phyloP scores from a whole-genome alignment of 345 rosid species.

The Iberis pinnata region DNA sequence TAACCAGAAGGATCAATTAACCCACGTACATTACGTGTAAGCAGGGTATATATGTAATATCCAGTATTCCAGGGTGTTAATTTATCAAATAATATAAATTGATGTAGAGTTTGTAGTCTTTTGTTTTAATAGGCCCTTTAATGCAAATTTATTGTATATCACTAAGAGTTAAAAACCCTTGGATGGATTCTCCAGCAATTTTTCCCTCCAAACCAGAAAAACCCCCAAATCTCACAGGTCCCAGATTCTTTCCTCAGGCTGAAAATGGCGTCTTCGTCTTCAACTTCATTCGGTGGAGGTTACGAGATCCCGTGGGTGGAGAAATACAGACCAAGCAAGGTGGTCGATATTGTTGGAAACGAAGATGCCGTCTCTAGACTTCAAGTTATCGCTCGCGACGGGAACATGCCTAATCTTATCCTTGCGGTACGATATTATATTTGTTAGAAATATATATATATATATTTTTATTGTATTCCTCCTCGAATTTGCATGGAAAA shows the following conservation, averaged over 20 bases:
- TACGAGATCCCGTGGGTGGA: constrained; percentile 98
- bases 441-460: too few species aligned
- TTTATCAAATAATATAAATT: not conserved
- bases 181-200: constrained; percentile 8
- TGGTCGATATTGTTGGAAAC: constrained; percentile 80
- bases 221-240: constrained; percentile 20
- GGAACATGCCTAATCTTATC: constrained; percentile 96
- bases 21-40: too few species aligned
- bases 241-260: not conserved
- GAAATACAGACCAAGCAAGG: constrained; percentile 79
- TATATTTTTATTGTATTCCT: not conserved
- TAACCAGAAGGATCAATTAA: too few species aligned
- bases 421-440: constrained; percentile 42
- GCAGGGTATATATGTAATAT: too few species aligned
- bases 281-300: constrained; percentile 26
- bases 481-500: constrained; percentile 7
- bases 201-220: constrained; percentile 31
- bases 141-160: not conserved
- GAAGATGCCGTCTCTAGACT: constrained; percentile 86
- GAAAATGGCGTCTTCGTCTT: constrained; percentile 57
- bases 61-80: too few species aligned
- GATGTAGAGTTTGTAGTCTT: not conserved
- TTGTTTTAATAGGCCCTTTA: not conserved
- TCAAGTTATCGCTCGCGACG: constrained; percentile 87
- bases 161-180: constrained; percentile 16